phyloP scores from a whole-genome alignment of 2,329 filamentous ascomycete species.

The Colletotrichum sojae region DNA sequence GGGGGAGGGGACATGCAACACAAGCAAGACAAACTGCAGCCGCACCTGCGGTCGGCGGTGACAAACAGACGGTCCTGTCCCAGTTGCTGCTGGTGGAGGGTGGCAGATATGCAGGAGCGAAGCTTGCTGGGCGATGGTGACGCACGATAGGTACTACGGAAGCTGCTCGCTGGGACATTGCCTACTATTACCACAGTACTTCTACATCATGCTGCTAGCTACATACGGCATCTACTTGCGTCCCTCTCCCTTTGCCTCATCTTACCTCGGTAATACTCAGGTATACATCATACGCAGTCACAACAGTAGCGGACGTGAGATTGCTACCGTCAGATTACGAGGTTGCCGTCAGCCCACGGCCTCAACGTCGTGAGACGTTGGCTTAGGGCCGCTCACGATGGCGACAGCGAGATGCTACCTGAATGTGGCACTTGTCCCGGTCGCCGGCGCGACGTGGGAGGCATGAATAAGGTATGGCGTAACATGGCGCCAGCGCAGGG shows the following conservation, averaged over 20 bases:
- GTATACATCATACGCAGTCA: too few relatives aligned
- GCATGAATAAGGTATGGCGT: slow-evolving; percentile 26
- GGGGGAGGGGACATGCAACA: slow-evolving; percentile 12
- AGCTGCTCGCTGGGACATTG: not conserved
- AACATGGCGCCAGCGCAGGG: not conserved
- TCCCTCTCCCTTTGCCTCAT: too few relatives aligned
- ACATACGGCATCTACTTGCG: too few relatives aligned
- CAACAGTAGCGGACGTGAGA: too few relatives aligned
- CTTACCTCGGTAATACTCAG: too few relatives aligned
- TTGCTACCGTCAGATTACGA: slow-evolving; percentile 1
- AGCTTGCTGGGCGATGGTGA: slow-evolving; percentile 19
- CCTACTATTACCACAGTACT: not conserved
- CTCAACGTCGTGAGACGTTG: slow-evolving; percentile 23
- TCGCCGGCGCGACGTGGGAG: slow-evolving; percentile 14
- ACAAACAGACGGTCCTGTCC: slow-evolving; percentile 9
- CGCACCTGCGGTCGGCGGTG: not conserved
- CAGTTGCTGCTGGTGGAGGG: not conserved
- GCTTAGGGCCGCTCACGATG: slow-evolving; percentile 11
- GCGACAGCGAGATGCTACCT: slow-evolving; percentile 11
- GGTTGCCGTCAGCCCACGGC: not conserved
- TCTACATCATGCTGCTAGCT: not conserved
- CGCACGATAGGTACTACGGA: not conserved
- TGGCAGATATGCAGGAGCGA: slow-evolving; percentile 19
- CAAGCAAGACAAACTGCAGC: slow-evolving; percentile 35
- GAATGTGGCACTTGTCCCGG: slow-evolving; percentile 16